Base-by-base conservation (phyloP, 179 eudicot genomes). In the Carnegiea gigantea region DNA sequence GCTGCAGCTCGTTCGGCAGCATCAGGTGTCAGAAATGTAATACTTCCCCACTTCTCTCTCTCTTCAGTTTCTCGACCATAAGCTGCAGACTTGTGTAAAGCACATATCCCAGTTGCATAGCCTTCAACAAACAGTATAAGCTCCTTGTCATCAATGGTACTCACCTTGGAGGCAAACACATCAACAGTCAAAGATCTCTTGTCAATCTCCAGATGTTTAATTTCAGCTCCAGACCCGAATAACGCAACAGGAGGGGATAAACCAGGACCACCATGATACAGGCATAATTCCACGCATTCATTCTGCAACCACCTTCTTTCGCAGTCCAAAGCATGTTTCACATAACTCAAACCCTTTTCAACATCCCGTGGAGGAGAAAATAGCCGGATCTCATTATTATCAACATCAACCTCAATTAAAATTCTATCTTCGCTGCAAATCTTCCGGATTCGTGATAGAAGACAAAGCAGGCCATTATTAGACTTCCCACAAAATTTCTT, bases 151-250 rank as follows among this genome's bases (percentile, higher is more conserved):
- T 92, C 89, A 77, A 92, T 77, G 46, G 80, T 75, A 81, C 83
- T 79, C 23, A 64, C 76, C 78, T 87, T 83, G 62, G 93, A 83
- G 86, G 76, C 86, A 81, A 82, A 92, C 44, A 96, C 87, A 77
- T 94, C 97, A 67, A 94, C 92, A 80, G 91, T 90, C 88, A 96
- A 87, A 84, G 84, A 88, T 86, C 97, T 90, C 86, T 89, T 90
- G 51, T 93, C 92, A 78, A 96, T 92, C 87, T 96, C 99, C 85
- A 96, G 83, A 88, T 96, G 97, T 80, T 90, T 94, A 79, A 94
- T 92, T 87, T 91, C 96, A 48, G 91, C 99, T 73, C 99, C 99
- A 80, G 96, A 88, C 43, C 99, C 99, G 78, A 96, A 90, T 68
- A 96, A 85, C 44, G 97, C 99, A 75, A 93, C 87, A 81, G 98